phyloP scores from a whole-genome alignment of 305 asterid species.

The Solanum hybrid region DNA sequence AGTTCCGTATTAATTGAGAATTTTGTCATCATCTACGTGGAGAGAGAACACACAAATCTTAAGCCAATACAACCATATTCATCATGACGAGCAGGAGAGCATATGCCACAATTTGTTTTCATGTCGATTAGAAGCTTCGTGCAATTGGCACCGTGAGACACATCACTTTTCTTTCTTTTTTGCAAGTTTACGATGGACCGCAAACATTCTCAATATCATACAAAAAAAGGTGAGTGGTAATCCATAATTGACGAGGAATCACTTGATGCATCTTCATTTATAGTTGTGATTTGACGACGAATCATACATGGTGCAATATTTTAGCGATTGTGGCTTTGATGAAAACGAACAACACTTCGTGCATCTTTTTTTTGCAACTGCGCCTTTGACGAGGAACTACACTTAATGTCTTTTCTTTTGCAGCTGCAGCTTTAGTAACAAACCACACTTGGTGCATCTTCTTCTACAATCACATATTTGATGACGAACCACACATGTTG shows the following conservation, averaged over 20 bases:
- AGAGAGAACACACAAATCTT: too few relatives aligned
- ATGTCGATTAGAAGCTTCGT: neutral
- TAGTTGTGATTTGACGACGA: too few relatives aligned
- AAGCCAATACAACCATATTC: too few relatives aligned
- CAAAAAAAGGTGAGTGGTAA: neutral
- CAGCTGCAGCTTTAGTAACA: neutral
- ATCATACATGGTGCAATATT: too few relatives aligned
- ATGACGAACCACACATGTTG: neutral
- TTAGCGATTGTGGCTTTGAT: neutral
- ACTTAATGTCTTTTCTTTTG: neutral
- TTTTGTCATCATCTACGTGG: too few relatives aligned
- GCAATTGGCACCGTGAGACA: neutral
- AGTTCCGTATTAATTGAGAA: too few relatives aligned
- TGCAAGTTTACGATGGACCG: neutral
- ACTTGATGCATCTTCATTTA: neutral
- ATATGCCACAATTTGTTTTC: neutral
- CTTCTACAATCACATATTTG: neutral
- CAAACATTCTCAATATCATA: neutral
- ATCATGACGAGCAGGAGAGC: neutral
- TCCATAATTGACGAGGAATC: neutral
- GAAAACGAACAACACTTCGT: neutral
- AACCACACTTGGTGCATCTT: neutral
- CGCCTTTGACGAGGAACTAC: neutral
- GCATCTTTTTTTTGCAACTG: neutral
- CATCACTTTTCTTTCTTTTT: too few relatives aligned